Percentiles rank a stretch among this genome's conserved stretches.
phyloP scores from a whole-genome alignment of 768 basidiomycete species.

The Dioszegia crocea region DNA sequence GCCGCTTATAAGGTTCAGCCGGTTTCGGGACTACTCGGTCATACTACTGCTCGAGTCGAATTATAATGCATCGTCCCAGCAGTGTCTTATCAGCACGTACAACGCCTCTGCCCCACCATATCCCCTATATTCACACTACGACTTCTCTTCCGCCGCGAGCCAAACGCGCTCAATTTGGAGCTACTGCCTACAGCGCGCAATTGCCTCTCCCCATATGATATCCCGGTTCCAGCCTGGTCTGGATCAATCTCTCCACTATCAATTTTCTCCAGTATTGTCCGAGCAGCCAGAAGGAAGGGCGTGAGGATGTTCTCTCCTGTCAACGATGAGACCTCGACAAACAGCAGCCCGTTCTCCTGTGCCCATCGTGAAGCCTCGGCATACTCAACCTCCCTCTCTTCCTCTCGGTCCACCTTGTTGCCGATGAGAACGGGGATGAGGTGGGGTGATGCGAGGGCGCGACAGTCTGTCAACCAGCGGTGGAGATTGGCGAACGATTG shows the following conservation, averaged over 20 bases:
- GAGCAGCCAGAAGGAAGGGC: conserved; percentile 77
- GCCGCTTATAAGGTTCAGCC: background rate
- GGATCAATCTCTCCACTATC: conserved; percentile 88
- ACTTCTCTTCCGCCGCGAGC: conserved; percentile 19
- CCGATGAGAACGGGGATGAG: conserved; percentile 71
- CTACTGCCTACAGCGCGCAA: conserved; percentile 84
- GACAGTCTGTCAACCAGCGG: conserved; percentile 88
- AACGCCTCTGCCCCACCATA: conserved; percentile 42
- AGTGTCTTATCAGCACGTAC: conserved; percentile 27
- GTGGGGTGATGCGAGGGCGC: conserved; percentile 86
- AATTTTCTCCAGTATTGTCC: conserved; percentile 81
- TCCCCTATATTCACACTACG: conserved; percentile 44
- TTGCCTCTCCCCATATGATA: conserved; percentile 92
- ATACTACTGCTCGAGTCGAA: background rate
- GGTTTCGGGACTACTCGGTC: background rate
- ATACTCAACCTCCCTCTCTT: conserved; percentile 89
- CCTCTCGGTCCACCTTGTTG: conserved; percentile 91
- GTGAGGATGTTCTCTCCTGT: conserved; percentile 87
- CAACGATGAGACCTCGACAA: conserved; percentile 86
- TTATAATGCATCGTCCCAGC: background rate
- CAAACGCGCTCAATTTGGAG: conserved; percentile 72
- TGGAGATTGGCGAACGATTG: conserved; percentile 77
- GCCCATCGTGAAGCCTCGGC: conserved; percentile 93
- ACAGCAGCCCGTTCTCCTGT: conserved; percentile 89
- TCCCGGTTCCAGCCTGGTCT: conserved; percentile 89